A percentile compares a stretch with the other conserved stretches of the same genome.
phyloP scores from a whole-genome alignment of 257 asterid species.

The Rhazya stricta region DNA sequence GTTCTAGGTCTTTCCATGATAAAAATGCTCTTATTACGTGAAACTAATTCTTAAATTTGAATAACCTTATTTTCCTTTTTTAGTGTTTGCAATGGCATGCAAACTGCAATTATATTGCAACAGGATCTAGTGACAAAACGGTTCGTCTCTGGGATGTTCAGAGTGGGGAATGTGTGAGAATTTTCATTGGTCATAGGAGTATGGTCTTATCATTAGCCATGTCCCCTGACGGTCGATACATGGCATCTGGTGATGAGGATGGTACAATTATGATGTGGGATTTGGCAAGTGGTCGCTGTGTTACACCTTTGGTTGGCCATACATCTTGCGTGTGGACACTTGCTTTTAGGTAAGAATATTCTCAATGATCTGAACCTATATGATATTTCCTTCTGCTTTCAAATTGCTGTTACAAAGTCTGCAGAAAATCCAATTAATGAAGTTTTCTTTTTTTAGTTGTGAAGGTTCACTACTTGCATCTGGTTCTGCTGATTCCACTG shows the following conservation, averaged over 20 bases:
- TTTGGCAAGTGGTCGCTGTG: conserved; percentile 87
- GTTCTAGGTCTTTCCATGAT: not conserved
- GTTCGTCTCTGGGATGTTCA: conserved; percentile 98
- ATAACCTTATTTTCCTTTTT: not conserved
- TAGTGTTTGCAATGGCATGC: conserved; percentile 98
- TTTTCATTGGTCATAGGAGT: conserved; percentile 92
- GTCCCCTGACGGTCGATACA: conserved; percentile 96
- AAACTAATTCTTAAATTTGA: not conserved
- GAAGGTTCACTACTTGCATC: conserved; percentile 99
- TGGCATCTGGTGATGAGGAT: conserved; percentile 99
- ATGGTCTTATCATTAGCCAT: conserved; percentile 82
- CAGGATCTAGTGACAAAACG: conserved; percentile 98
- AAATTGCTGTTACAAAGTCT: not conserved
- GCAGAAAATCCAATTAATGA: not conserved
- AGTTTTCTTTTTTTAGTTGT: conserved; percentile 49
- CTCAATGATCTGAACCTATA: not conserved
- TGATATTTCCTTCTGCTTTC: conserved; percentile 9
- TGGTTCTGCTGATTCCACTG: conserved; percentile 98
- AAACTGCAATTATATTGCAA: conserved; percentile 91
- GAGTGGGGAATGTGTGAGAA: conserved; percentile 92
- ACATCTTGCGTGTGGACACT: conserved; percentile 94
- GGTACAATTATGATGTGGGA: conserved; percentile 99
- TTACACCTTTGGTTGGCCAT: conserved; percentile 90
- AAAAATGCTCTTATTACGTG: not conserved
- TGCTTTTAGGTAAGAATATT: conserved; percentile 65